Evolutionary conservation across 352 stramenopile genomes (phyloP).

Genomic region (Lagenidium giganteum): DNA sequence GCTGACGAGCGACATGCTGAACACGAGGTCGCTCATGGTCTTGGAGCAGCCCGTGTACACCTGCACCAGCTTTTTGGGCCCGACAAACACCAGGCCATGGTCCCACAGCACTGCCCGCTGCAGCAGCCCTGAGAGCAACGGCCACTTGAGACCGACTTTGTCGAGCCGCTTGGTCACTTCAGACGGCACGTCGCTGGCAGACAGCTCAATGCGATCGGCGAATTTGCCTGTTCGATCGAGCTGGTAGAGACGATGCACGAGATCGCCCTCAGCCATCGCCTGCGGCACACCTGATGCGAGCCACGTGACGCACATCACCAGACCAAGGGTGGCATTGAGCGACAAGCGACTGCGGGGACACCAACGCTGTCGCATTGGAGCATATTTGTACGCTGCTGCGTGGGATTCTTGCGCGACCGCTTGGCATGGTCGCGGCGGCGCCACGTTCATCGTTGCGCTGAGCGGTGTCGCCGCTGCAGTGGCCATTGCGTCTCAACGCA

Average conservation of each 20-base stretch:
- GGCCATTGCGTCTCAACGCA: no score
- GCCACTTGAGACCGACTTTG: slow-evolving; percentile 27
- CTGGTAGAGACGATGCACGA: slow-evolving; percentile 49
- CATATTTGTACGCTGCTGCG: no score
- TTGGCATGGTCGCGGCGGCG: no score
- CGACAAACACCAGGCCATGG: slow-evolving; percentile 50
- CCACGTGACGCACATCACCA: no score
- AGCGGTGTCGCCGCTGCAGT: no score
- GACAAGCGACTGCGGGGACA: no score
- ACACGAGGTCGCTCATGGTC: slow-evolving; percentile 56
- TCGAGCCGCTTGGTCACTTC: slow-evolving; percentile 22
- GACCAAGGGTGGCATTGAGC: no score
- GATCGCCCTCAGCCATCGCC: slow-evolving; percentile 25
- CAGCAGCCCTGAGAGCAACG: slow-evolving; percentile 42
- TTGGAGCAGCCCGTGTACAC: slow-evolving; percentile 51
- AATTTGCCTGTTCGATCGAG: slow-evolving; percentile 20
- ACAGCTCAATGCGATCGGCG: slow-evolving; percentile 26
- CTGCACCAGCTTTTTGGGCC: slow-evolving; percentile 32
- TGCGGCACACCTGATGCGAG: neutral
- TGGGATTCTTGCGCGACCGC: no score
- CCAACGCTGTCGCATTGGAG: no score
- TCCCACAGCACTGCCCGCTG: slow-evolving; percentile 75
- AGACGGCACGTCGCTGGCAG: slow-evolving; percentile 24
- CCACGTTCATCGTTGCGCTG: no score
- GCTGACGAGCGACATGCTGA: slow-evolving; percentile 31